A percentile compares a stretch with the other conserved stretches of the same genome.
Conservation (phyloP, 1,284 basidiomycete genomes). For the Pseudozyma tsukubaensis region DNA sequence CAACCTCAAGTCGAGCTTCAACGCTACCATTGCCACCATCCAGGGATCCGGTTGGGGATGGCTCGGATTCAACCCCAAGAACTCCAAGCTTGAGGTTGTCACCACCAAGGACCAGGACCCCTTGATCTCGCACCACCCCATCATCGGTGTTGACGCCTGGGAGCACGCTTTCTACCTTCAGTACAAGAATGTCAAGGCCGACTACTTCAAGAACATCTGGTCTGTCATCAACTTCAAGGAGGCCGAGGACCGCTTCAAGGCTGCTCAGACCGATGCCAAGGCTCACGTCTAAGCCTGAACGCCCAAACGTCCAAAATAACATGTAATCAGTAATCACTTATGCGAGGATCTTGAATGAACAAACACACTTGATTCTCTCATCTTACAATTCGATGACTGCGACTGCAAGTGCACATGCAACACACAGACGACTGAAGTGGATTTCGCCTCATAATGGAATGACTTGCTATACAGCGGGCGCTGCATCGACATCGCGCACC, state of each 20-base stretch:
- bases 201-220: conserved; percentile 69
- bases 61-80: conserved; percentile 72
- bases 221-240: conserved; percentile 69
- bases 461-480: conserved; percentile 40
- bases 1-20: conserved; percentile 80
- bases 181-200: conserved; percentile 63
- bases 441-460: not conserved
- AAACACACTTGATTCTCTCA: not conserved
- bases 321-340: conserved; percentile 15
- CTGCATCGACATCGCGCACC: conserved; percentile 50
- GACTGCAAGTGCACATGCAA: not conserved
- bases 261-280: conserved; percentile 57
- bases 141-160: conserved; percentile 98
- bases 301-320: conserved; percentile 1
- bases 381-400: not conserved
- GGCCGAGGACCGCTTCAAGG: conserved; percentile 67
- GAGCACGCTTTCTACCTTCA: conserved; percentile 76
- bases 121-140: conserved; percentile 83
- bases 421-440: not conserved
- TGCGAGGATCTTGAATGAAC: conserved; percentile 12
- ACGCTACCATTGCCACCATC: conserved; percentile 87
- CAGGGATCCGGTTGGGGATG: conserved; percentile 99
- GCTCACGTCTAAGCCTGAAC: conserved; percentile 36
- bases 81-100: conserved; percentile 78
- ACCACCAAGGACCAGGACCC: conserved; percentile 98